Conservation (phyloP, 257 asterid genomes). For the Solanum ossicruentum region DNA sequence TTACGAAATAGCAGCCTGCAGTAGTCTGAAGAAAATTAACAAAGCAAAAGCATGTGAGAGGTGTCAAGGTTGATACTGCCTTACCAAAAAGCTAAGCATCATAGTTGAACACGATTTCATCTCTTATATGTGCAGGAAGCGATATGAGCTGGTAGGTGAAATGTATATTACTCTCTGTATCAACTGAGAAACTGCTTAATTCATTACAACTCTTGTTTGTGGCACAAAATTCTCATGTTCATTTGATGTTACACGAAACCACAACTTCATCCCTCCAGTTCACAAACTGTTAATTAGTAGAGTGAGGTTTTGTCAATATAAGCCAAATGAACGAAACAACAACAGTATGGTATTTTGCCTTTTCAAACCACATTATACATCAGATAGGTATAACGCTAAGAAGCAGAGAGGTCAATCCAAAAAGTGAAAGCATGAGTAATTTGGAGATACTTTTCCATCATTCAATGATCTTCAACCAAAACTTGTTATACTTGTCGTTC, state of each 20-base stretch:
- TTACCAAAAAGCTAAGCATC: too few species aligned
- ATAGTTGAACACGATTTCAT: too few species aligned
- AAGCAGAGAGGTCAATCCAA: neutral
- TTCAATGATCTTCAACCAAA: conserved; percentile 68
- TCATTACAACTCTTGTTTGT: too few species aligned
- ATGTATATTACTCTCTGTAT: too few species aligned
- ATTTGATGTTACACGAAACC: conserved; percentile 22
- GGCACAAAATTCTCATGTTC: too few species aligned
- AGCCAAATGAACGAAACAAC: neutral
- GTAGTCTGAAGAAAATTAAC: too few species aligned
- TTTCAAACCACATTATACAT: conserved; percentile 46
- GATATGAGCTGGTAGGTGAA: too few species aligned
- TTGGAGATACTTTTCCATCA: conserved; percentile 77
- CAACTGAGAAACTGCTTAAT: too few species aligned
- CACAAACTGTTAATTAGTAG: conserved; percentile 51
- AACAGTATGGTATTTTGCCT: conserved; percentile 45
- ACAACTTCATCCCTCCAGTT: conserved; percentile 76
- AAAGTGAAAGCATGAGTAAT: conserved; percentile 52
- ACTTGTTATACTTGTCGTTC: conserved; percentile 69
- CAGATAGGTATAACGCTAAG: neutral
- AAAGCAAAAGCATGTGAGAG: too few species aligned
- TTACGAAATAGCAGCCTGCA: too few species aligned
- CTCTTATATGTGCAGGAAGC: too few species aligned
- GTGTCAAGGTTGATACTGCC: too few species aligned
- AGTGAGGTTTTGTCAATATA: conserved; percentile 63